Conservation (phyloP, 768 basidiomycete genomes). For the Amanita phalloides region DNA sequence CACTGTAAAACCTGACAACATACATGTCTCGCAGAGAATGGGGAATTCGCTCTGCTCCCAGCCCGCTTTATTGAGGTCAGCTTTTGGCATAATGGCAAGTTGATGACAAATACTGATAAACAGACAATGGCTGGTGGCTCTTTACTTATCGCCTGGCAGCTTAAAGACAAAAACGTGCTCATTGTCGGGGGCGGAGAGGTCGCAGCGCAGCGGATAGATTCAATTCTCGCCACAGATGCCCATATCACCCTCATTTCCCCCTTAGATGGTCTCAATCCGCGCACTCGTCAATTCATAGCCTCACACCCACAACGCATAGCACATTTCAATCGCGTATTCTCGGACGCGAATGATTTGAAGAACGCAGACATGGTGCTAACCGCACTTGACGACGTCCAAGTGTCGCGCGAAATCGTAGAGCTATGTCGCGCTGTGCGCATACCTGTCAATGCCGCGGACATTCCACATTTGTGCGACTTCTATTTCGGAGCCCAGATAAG, state of each 20-base stretch:
- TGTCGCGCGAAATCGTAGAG: constrained; percentile 62
- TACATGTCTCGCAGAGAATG: constrained; percentile 89
- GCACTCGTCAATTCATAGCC: constrained; percentile 43
- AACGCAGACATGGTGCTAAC: constrained; percentile 83
- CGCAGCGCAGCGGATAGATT: constrained; percentile 79
- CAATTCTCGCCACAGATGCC: constrained; percentile 75
- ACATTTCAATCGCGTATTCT: constrained; percentile 62
- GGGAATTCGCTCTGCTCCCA: constrained; percentile 94
- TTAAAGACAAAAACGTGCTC: constrained; percentile 73
- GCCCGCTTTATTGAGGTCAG: constrained; percentile 92
- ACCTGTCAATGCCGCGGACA: constrained; percentile 94
- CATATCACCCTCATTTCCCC: constrained; percentile 73
- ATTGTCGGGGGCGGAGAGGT: constrained; percentile 93
- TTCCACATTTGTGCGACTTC: constrained; percentile 93
- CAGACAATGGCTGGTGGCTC: constrained; percentile 29
- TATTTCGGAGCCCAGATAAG: constrained; percentile 95
- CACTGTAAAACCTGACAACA: constrained; percentile 15
- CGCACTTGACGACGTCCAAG: constrained; percentile 76
- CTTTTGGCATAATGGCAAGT: constrained; percentile 56
- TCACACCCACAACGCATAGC: constrained; percentile 43
- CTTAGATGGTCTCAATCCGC: constrained; percentile 47
- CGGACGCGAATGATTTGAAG: constrained; percentile 51
- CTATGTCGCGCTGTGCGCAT: constrained; percentile 59
- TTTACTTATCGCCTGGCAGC: constrained; percentile 89
- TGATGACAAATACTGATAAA: constrained; percentile 3